phyloP scores from a whole-genome alignment of 768 basidiomycete genomes.

The Tricholoma saponaceum region DNA sequence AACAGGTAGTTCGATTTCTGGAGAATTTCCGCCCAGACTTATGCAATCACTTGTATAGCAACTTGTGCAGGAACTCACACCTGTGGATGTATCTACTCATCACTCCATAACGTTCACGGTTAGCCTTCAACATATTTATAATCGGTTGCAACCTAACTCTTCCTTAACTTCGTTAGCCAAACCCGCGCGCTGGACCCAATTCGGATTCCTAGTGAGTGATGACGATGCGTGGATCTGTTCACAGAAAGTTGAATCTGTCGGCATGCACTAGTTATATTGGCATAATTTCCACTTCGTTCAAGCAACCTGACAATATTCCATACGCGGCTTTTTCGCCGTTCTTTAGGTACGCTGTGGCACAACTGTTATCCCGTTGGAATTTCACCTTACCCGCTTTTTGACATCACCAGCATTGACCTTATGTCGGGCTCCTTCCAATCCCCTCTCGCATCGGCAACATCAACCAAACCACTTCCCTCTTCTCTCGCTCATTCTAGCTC shows the following conservation, averaged over 20 bases:
- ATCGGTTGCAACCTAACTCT: not conserved
- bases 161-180: slow-evolving; percentile 39
- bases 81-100: slow-evolving; percentile 47
- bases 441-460: slow-evolving; percentile 46
- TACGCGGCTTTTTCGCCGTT: slow-evolving; percentile 47
- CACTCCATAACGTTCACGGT: slow-evolving; percentile 57
- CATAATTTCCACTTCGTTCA: slow-evolving; percentile 39
- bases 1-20: slow-evolving; percentile 35
- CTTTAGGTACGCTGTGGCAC: slow-evolving; percentile 44
- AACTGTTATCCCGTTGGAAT: not conserved
- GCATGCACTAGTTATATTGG: slow-evolving; percentile 50
- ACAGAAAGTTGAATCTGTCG: not conserved
- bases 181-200: slow-evolving; percentile 51
- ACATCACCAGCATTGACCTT: slow-evolving; percentile 38
- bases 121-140: slow-evolving; percentile 12
- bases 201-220: slow-evolving; percentile 52
- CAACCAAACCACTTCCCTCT: slow-evolving; percentile 35
- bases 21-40: not conserved
- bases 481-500: slow-evolving; percentile 35
- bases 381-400: too few relatives aligned
- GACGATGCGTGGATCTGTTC: not conserved
- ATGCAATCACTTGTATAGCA: slow-evolving; percentile 28
- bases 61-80: slow-evolving; percentile 53
- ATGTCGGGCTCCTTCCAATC: slow-evolving; percentile 59
- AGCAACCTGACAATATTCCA: slow-evolving; percentile 21